Evolutionary conservation across 2,329 filamentous ascomycete genomes (phyloP).

Genomic region (Cytospora leucostoma): DNA sequence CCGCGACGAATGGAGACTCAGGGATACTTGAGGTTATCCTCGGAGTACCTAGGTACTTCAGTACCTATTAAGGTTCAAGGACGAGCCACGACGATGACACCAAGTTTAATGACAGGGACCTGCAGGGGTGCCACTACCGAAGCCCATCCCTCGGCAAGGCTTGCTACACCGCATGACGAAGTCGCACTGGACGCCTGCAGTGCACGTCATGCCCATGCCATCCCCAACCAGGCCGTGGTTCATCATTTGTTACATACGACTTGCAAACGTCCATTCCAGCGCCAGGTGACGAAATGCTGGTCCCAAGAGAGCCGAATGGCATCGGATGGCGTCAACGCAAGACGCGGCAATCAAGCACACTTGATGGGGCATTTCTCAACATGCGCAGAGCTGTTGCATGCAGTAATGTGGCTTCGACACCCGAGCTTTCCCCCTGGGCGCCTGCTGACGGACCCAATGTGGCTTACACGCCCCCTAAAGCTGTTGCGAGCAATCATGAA

Average conservation of each 20-base stretch:
- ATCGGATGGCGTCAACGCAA: constrained; percentile 8
- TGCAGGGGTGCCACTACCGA: constrained; percentile 22
- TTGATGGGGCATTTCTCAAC: not conserved
- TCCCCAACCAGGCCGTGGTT: not conserved
- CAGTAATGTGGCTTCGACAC: constrained; percentile 17
- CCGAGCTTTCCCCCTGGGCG: not conserved
- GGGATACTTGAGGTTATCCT: not conserved
- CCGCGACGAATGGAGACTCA: not conserved
- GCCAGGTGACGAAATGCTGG: not conserved
- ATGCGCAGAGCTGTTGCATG: constrained; percentile 11
- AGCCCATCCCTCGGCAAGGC: constrained; percentile 19
- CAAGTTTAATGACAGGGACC: constrained; percentile 22
- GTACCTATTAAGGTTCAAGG: constrained; percentile 4
- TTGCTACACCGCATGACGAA: constrained; percentile 17
- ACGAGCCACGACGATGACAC: constrained; percentile 8
- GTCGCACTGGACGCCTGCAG: constrained; percentile 6
- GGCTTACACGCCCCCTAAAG: not conserved
- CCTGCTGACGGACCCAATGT: not conserved
- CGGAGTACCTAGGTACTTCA: too few relatives aligned
- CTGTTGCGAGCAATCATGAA: too few relatives aligned
- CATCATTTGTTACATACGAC: not conserved
- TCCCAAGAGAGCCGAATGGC: constrained; percentile 2
- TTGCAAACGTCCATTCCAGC: not conserved
- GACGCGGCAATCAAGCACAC: constrained; percentile 9
- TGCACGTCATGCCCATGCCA: constrained; percentile 1